Evolutionary conservation across 768 basidiomycete genomes (phyloP).

Genomic region (Termitomyces sp.): DNA sequence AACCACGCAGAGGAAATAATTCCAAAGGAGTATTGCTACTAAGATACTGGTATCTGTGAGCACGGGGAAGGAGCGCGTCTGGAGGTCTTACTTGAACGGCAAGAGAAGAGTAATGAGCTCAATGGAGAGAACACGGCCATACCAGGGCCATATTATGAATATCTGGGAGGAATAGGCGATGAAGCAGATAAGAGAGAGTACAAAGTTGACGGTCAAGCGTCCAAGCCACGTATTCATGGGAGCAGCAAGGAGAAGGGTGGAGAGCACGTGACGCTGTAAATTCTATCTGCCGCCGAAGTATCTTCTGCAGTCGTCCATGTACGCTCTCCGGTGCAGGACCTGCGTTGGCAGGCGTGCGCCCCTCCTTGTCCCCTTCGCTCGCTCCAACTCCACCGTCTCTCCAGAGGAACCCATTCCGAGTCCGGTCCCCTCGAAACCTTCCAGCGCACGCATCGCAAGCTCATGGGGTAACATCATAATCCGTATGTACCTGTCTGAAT

Average conservation of each 20-base stretch:
- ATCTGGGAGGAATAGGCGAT: conserved; percentile 87
- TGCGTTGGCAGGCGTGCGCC: conserved; percentile 4
- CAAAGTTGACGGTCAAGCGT: conserved; percentile 59
- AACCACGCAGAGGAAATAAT: conserved; percentile 77
- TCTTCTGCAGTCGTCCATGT: conserved; percentile 4
- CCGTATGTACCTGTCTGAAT: conserved; percentile 21
- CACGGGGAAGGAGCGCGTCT: conserved; percentile 3
- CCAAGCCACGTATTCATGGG: conserved; percentile 43
- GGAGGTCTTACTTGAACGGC: conserved; percentile 80
- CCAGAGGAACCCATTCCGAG: not conserved
- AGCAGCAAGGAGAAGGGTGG: not conserved
- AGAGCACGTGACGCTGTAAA: conserved; percentile 9
- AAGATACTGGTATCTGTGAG: conserved; percentile 46
- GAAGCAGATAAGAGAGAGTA: conserved; percentile 73
- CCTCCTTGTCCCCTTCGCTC: not conserved
- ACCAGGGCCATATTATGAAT: conserved; percentile 92
- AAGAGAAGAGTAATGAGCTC: conserved; percentile 70
- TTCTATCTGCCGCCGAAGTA: not conserved
- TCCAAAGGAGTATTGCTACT: conserved; percentile 77
- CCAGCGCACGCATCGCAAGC: conserved; percentile 14
- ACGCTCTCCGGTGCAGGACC: conserved; percentile 7
- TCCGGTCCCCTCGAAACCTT: not conserved
- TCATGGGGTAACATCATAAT: conserved; percentile 24
- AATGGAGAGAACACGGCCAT: conserved; percentile 66
- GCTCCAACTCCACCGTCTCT: conserved; percentile 3